Percentiles rank a stretch among this genome's conserved stretches.
Conservation (phyloP, 768 basidiomycete genomes). For the Hydnomerulius pinastri region DNA sequence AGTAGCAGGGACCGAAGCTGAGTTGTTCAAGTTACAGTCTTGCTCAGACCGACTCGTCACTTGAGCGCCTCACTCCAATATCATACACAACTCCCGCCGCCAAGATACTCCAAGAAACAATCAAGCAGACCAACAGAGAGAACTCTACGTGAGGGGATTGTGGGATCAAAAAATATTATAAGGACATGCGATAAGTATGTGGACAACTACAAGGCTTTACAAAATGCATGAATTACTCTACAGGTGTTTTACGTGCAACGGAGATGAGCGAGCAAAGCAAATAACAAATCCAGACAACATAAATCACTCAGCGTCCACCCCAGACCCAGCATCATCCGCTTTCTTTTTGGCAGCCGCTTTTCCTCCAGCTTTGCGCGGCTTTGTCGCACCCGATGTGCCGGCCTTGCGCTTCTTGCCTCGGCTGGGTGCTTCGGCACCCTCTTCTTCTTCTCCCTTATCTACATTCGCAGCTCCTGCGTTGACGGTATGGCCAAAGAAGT, state of each 20-base stretch:
- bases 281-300: conserved; percentile 13
- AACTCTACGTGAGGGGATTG: too few species aligned
- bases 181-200: conserved; percentile 24
- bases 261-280: conserved; percentile 9
- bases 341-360: conserved; percentile 34
- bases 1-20: too few species aligned
- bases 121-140: too few species aligned
- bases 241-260: conserved; percentile 19
- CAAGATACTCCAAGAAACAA: too few species aligned
- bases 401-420: conserved; percentile 38
- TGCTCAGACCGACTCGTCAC: neutral
- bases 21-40: too few species aligned
- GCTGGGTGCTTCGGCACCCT: conserved; percentile 21
- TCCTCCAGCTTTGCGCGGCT: conserved; percentile 34
- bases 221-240: conserved; percentile 33
- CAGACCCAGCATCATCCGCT: conserved; percentile 27
- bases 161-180: conserved; percentile 21
- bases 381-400: conserved; percentile 19
- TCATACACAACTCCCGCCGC: too few species aligned
- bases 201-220: conserved; percentile 28
- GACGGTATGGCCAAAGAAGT: conserved; percentile 72
- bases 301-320: conserved; percentile 30
- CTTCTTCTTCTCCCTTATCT: conserved; percentile 35
- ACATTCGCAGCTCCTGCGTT: conserved; percentile 17
- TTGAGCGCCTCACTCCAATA: too few species aligned